A percentile compares a stretch with the other conserved stretches of the same genome.
Evolutionary conservation across 345 rosid genomes (phyloP).

Genomic region (Arabidopsis thaliana): TAIR10.1 NC_003070.9:13084501-13085000

Average conservation of each 20-base stretch:
- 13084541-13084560: background rate
- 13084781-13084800: constrained; percentile 65
- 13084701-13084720: background rate
- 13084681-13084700: background rate
- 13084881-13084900: constrained; percentile 13
- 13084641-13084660: background rate
- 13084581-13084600: background rate
- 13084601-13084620: background rate
- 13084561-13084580: background rate
- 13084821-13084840: constrained; percentile 59
- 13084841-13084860: constrained; percentile 53
- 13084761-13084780: background rate
- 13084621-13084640: background rate
- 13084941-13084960: constrained; percentile 69
- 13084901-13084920: background rate
- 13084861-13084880: constrained; percentile 55
- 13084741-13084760: too few relatives aligned
- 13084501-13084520: background rate
- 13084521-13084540: background rate
- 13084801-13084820: constrained; percentile 61
- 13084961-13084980: constrained; percentile 54
- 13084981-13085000: constrained; percentile 67
- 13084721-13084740: too few relatives aligned
- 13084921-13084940: background rate
- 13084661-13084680: background rate